Evolutionary conservation across 208 protist genomes (phyloP), one percentile per base, ranked within the genome.

Genomic region (Strigomonas culicis): DNA sequence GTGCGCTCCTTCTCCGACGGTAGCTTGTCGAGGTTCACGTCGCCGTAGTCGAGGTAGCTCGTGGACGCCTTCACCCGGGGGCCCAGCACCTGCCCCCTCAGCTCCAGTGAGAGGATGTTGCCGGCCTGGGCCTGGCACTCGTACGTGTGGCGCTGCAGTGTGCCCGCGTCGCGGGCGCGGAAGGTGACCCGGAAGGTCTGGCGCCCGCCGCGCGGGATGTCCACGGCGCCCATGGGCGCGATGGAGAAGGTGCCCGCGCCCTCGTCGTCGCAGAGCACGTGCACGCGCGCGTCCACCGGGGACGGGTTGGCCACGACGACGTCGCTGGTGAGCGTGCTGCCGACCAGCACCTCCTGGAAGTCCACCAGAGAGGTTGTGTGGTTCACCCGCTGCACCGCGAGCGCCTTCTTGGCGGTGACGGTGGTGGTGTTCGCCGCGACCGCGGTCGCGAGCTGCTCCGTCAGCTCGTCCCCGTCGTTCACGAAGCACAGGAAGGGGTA

Each of bases 221-320:
- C 24, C 34, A 93, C 65, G 0, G 61, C 66, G 17, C 43, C 27
- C 2, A 31, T 28, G 0, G 84, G 88, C 22, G 63, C 50, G 41
- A 96, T 57, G 19, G 41, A 70, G 51, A 94, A 96, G 11, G 79
- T 69, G 21, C 68, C 76, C 13, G 49, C 15, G 17, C 80, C 46
- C 28, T 49, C 65, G 58, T 78, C 64, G 30, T 92, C 82, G 11
- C 32, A 43, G 21, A 72, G 61, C 28, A 97, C 28, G 1, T 41
- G 50, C 28, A 94, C 87, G 19, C 32, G 53, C 19, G 85, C 91
- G 39, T 79, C 49, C 11, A 97, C 93, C 24, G 75, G 75, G 22
- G 90, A 88, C 1, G 81, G 79, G 69, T 97, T 97, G 51, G 63
- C 61, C 32, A 97, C 24, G n/a, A 46, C 71, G 51, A 97, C 72